phyloP scores from a whole-genome alignment of 352 stramenopile species.

The Phytophthora hybrid region DNA sequence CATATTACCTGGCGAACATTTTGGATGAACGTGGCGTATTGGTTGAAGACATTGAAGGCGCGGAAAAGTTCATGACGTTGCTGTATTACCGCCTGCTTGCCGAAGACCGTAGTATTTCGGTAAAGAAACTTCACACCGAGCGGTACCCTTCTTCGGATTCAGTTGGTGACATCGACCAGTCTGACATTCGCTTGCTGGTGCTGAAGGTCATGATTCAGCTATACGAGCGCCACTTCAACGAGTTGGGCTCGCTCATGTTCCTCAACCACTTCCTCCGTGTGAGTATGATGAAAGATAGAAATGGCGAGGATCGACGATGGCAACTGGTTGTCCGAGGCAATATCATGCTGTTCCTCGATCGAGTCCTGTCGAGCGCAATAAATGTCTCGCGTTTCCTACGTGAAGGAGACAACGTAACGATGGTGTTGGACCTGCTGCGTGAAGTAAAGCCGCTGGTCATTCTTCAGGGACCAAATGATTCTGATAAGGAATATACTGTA shows the following conservation, averaged over 20 bases:
- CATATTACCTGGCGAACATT: slow-evolving; percentile 86
- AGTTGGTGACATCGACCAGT: slow-evolving; percentile 56
- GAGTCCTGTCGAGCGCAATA: slow-evolving; percentile 79
- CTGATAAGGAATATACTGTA: slow-evolving; percentile 77
- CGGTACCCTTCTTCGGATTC: slow-evolving; percentile 40
- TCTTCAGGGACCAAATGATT: slow-evolving; percentile 67
- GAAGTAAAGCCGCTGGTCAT: slow-evolving; percentile 84
- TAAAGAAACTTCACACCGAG: slow-evolving; percentile 33
- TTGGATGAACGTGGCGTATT: slow-evolving; percentile 84
- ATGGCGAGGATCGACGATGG: slow-evolving; percentile 60
- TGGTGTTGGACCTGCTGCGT: slow-evolving; percentile 78
- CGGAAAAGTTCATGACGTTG: slow-evolving; percentile 87
- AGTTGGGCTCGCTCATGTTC: slow-evolving; percentile 82
- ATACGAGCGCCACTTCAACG: slow-evolving; percentile 81
- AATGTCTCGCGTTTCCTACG: slow-evolving; percentile 84
- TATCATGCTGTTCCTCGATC: slow-evolving; percentile 86
- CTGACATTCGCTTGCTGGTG: slow-evolving; percentile 81
- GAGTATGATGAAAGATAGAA: slow-evolving; percentile 73
- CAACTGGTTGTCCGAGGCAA: slow-evolving; percentile 83
- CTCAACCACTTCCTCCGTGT: slow-evolving; percentile 85
- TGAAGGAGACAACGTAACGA: slow-evolving; percentile 75
- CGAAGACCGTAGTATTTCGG: slow-evolving; percentile 52
- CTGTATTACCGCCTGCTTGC: slow-evolving; percentile 87
- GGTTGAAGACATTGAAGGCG: slow-evolving; percentile 79
- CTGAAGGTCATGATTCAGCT: slow-evolving; percentile 91